A percentile compares a stretch with the other conserved stretches of the same genome.
phyloP scores from a whole-genome alignment of 495 filamentous ascomycete species.

The Penicillium nucicola region DNA sequence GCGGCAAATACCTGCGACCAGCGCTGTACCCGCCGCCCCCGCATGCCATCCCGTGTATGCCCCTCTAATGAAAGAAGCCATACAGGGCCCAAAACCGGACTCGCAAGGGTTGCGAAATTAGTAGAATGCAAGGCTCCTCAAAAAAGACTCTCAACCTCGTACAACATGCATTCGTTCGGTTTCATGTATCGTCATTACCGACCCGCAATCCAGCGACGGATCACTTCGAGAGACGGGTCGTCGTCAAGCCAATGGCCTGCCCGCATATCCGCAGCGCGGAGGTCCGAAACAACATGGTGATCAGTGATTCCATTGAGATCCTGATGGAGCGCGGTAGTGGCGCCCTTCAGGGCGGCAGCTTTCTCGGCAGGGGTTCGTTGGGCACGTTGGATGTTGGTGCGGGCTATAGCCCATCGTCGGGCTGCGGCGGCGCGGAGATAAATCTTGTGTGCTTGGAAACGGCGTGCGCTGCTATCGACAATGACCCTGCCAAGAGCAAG shows the following conservation, averaged over 20 bases:
- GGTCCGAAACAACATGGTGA: slow-evolving; percentile 60
- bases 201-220: slow-evolving; percentile 43
- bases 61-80: slow-evolving; percentile 8
- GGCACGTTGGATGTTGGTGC: slow-evolving; percentile 64
- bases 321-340: slow-evolving; percentile 54
- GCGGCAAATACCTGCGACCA: slow-evolving; percentile 15
- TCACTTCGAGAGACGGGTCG: slow-evolving; percentile 54
- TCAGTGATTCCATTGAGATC: slow-evolving; percentile 68
- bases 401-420: slow-evolving; percentile 74
- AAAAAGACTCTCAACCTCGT: neutral
- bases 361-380: slow-evolving; percentile 57
- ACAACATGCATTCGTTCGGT: neutral
- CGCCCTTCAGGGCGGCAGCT: slow-evolving; percentile 53
- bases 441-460: slow-evolving; percentile 83
- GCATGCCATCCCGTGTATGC: slow-evolving; percentile 3
- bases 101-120: neutral
- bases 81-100: neutral
- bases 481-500: slow-evolving; percentile 58
- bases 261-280: slow-evolving; percentile 59
- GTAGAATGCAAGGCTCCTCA: neutral
- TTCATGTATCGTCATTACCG: slow-evolving; percentile 22
- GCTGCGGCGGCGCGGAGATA: slow-evolving; percentile 76
- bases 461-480: slow-evolving; percentile 71
- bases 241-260: slow-evolving; percentile 74
- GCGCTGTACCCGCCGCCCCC: slow-evolving; percentile 13